Percentiles rank a stretch among this genome's conserved stretches.
These are phyloP conservation scores for Pythium aquatile DNA, from an alignment of 352 stramenopile genomes.

Conservation along the genomic window DNA sequence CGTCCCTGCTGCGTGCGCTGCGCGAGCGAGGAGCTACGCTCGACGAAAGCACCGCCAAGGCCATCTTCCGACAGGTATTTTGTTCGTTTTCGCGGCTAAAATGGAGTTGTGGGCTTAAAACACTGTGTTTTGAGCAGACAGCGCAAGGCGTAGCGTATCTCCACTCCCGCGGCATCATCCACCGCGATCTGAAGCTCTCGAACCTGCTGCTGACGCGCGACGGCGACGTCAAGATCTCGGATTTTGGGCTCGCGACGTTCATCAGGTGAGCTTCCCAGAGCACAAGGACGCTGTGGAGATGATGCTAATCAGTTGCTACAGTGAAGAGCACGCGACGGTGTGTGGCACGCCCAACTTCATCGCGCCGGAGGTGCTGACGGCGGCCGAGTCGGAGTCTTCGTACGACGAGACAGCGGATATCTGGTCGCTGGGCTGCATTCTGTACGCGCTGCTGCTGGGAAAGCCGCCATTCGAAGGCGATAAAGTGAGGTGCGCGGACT, in stretches of 20 bases:
- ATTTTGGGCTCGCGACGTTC: conserved; percentile 70
- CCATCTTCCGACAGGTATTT: conserved; percentile 49
- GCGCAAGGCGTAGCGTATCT: conserved; percentile 55
- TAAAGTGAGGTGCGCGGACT: conserved; percentile 52
- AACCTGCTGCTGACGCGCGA: conserved; percentile 65
- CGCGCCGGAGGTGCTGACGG: conserved; percentile 63
- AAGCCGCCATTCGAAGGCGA: conserved; percentile 70
- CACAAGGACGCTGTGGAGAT: no score
- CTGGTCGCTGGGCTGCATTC: conserved; percentile 81
- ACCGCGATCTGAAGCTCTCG: conserved; percentile 76
- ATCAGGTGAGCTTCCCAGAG: conserved; percentile 49
- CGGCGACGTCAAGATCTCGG: conserved; percentile 62
- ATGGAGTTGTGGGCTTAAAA: not conserved
- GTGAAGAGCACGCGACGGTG: conserved; percentile 60
- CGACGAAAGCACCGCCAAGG: conserved; percentile 46
- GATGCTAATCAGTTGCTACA: conserved; percentile 10
- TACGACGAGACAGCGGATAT: conserved; percentile 73
- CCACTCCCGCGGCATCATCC: conserved; percentile 60
- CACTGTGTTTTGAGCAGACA: conserved; percentile 21
- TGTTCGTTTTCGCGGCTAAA: not conserved
- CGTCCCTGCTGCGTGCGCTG: conserved; percentile 37
- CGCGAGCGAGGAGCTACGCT: conserved; percentile 24
- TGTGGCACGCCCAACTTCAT: conserved; percentile 87
- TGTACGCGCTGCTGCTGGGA: conserved; percentile 66
- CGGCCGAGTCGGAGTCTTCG: conserved; percentile 23